Base-by-base conservation (phyloP, 139 green algal genomes). In the Zygnema cylindricum region DNA sequence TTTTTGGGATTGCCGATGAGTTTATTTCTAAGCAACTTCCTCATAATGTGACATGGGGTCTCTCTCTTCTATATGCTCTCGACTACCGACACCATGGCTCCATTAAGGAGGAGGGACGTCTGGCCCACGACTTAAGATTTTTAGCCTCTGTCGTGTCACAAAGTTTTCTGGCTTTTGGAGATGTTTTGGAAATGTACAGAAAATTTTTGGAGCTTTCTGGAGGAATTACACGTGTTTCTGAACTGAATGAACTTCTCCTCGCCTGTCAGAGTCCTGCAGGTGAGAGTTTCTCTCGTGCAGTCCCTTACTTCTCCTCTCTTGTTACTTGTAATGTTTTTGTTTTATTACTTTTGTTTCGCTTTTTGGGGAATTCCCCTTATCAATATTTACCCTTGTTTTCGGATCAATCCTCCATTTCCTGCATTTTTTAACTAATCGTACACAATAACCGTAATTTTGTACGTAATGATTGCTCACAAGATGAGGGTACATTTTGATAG, bases 11-110 rank as follows among this genome's bases (percentile, higher is more conserved):
- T 55, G 94, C 93, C n/a, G 95, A 96, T 78, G 94, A 96, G 69
- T 96, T 96, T 88, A 95, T 96, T 89, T 94, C 94, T 63, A 95
- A 95, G 91, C 94, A 96, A 91, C 91, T 96, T 79, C 95, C 95
- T 30, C 94, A 96, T 93, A 96, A 95, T 71, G 93, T 96, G 30
- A 96, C 94, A 42, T 96, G 95, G 95, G 90, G 91, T 33, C 91
- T 96, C n/a, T 95, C 94, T 33, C 79, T 96, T 55, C 85, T 96
- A 41, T 96, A 95, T 82, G 87, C 94, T 0, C 69, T 96, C 69
- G 89, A 95, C 33, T 88, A 93, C n/a, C 36, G 49, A 43, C 69
- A 69, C 30, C 23, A n/a, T 40, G 43, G 33, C 35, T 38, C 43
- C 86, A 36, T 39, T 30, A 30, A 25, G 57, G 57, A 30, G 32